Conservation (phyloP, 139 green algal species). For the Eudorina sp. region DNA sequence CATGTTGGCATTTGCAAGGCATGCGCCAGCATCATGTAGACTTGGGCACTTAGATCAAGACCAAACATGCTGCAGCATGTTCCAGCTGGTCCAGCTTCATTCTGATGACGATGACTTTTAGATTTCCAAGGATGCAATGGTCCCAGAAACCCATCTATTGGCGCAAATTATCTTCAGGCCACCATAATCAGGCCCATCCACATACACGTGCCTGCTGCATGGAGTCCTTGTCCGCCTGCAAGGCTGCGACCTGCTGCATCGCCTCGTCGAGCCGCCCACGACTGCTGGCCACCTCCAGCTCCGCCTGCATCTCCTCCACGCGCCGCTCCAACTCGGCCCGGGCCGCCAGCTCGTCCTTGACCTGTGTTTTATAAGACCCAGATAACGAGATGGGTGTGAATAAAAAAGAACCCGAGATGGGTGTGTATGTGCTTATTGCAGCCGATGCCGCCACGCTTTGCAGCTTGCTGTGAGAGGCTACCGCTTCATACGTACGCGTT, state of each 20-base stretch:
- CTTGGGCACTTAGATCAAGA: background rate
- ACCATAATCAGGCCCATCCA: background rate
- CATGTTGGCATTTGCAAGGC: no score
- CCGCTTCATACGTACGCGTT: no score
- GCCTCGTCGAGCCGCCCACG: conserved; percentile 48
- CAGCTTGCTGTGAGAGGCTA: no score
- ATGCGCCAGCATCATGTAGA: background rate
- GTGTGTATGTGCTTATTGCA: background rate
- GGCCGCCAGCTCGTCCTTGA: conserved; percentile 36
- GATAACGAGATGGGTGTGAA: background rate
- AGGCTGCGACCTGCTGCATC: conserved; percentile 39
- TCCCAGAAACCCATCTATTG: no score
- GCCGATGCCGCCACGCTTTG: background rate
- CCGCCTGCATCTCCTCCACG: conserved; percentile 56
- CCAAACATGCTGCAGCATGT: background rate
- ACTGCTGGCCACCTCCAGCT: conserved; percentile 50
- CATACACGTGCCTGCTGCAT: conserved; percentile 41
- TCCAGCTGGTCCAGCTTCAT: background rate
- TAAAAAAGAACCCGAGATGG: background rate
- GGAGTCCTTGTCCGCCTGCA: conserved; percentile 23
- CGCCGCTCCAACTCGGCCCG: conserved; percentile 36
- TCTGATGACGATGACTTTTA: background rate
- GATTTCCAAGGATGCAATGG: background rate
- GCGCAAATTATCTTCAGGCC: no score
- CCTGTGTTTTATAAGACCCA: background rate